Evolutionary conservation across 2,329 filamentous ascomycete genomes (phyloP).

Genomic region (Epicoccum nigrum): DNA sequence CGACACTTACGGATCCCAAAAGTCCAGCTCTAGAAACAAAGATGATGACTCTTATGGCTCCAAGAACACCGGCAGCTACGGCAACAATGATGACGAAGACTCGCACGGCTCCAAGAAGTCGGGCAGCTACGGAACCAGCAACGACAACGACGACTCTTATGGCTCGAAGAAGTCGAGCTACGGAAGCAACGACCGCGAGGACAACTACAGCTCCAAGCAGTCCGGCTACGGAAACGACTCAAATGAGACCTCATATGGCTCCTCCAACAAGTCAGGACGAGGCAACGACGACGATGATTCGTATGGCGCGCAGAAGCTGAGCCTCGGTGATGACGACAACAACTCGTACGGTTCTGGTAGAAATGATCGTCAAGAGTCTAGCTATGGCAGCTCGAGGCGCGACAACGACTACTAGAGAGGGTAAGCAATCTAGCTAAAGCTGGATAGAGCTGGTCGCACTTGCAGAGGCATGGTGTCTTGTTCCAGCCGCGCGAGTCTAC

Average conservation of each 20-base stretch:
- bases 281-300: background rate
- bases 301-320: too few relatives aligned
- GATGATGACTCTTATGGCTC: too few relatives aligned
- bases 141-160: background rate
- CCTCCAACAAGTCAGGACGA: background rate
- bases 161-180: conserved; percentile 4
- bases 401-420: conserved; percentile 9
- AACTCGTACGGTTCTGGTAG: background rate
- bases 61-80: background rate
- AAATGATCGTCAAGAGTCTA: background rate
- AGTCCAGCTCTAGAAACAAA: too few relatives aligned
- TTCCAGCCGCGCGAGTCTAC: too few relatives aligned
- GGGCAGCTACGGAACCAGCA: background rate
- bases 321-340: too few relatives aligned
- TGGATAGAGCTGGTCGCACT: too few relatives aligned
- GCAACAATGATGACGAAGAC: background rate
- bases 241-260: background rate
- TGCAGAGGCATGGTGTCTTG: too few relatives aligned
- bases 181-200: background rate
- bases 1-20: too few relatives aligned
- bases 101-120: conserved; percentile 6
- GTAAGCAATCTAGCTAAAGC: too few relatives aligned
- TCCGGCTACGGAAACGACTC: background rate
- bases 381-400: conserved; percentile 6
- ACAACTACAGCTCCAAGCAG: background rate